These are phyloP conservation scores for Thinopyrum elongatum DNA, from an alignment of 176 grass and related monocot genomes.

Conservation along the genomic window DNA sequence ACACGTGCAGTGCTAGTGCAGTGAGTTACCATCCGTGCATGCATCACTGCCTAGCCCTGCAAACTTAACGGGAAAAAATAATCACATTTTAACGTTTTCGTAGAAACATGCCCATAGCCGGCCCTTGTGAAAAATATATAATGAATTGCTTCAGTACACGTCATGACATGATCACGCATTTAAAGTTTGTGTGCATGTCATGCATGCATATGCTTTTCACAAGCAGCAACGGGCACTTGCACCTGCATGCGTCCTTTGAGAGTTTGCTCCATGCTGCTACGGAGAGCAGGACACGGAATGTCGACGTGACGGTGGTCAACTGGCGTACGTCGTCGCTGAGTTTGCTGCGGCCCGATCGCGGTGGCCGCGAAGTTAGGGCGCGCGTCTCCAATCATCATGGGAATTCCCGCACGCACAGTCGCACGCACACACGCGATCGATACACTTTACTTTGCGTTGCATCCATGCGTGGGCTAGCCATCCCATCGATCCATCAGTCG, in stretches of 20 bases:
- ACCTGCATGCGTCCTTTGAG: background rate
- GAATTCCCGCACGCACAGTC: slow-evolving; percentile 16
- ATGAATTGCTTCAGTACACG: too few species aligned
- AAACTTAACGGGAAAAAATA: too few species aligned
- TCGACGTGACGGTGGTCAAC: slow-evolving; percentile 5
- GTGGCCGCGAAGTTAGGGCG: slow-evolving; percentile 53
- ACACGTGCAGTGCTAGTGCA: background rate
- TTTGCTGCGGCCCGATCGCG: background rate
- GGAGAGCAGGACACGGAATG: background rate
- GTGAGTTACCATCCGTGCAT: too few species aligned
- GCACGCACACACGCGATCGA: background rate
- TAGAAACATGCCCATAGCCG: too few species aligned
- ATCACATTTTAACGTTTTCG: too few species aligned
- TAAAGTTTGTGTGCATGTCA: background rate
- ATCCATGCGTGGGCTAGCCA: background rate
- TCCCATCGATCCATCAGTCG: background rate
- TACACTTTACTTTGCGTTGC: background rate
- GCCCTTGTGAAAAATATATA: too few species aligned
- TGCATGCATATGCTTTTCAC: background rate
- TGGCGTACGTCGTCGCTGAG: background rate
- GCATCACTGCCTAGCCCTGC: too few species aligned
- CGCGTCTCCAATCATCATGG: slow-evolving; percentile 50
- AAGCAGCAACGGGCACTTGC: background rate
- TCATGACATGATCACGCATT: background rate
- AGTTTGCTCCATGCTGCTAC: slow-evolving; percentile 7